Base-by-base conservation (phyloP, 495 filamentous ascomycete genomes). In the Viridothelium virens region DNA sequence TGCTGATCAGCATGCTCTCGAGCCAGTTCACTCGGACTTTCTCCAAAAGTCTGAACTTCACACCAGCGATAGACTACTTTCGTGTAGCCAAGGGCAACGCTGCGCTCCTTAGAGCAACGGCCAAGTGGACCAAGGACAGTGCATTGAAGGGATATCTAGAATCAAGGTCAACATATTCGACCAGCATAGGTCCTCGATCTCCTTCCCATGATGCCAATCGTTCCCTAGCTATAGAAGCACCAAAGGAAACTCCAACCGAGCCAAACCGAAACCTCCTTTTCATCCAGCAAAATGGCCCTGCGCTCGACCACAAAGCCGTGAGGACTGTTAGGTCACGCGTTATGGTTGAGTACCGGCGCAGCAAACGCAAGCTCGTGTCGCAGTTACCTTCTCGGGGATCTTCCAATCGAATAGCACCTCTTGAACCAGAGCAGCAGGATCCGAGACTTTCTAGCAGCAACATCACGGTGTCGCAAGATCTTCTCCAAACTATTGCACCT, bases 71-170 rank as follows among this genome's bases (percentile, higher is more conserved):
- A 14, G 53, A 59, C 6, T 59, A 59, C 31, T 59, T 59, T 14
- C 53, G 53, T 31, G 53, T 59, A 36, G 53, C 53, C 18, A 59
- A 59, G 14, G 53, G 53, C 53, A 59, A 59, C 36, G 53, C 31
- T 14, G 53, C 53, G 36, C 53, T 59, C 53, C 53, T 59, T 7
- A 36, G 14, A 59, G 53, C 53, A 36, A 59, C 31, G 31, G 53
- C 53, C 7, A 36, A 36, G 31, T 59, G 53, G 53, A 59, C 31
- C 31, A 33, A 59, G 14, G 53, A 59, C 6, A 59, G 53, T 31
- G 11, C 53, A 9, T 36, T 59, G 18, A 59, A 59, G 36, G 53
- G 53, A 4, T 59, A 59, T 14, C 31, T 59, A 36, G 53, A 11
- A 36, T 33, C 31, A 36, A 31, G 53, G 10, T 3, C 53, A 7